A percentile compares a stretch with the other conserved stretches of the same genome.
phyloP scores from a whole-genome alignment of 2,329 filamentous ascomycete species.

The Fusarium protoensiforme region DNA sequence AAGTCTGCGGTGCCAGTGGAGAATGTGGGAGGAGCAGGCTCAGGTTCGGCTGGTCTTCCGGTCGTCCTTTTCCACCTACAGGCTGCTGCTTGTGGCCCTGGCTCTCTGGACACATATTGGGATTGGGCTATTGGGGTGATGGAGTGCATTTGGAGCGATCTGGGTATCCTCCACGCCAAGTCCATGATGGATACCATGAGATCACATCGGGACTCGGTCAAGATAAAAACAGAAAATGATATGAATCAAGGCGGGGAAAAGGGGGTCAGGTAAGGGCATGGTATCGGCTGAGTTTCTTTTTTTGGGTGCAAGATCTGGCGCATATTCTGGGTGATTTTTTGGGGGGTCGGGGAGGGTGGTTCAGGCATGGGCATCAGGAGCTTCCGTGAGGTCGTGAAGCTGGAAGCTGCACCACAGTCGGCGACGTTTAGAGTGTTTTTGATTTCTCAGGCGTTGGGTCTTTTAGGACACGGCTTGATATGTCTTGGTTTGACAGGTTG shows the following conservation, averaged over 20 bases:
- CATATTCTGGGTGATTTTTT: conserved; percentile 20
- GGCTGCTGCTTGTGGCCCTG: conserved; percentile 59
- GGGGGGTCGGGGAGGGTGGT: neutral
- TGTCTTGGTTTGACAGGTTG: neutral
- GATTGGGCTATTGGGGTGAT: conserved; percentile 58
- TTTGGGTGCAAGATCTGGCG: conserved; percentile 2
- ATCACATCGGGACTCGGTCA: conserved; percentile 32
- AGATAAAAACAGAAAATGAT: conserved; percentile 16
- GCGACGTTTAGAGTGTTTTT: neutral
- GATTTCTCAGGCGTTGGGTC: conserved; percentile 9
- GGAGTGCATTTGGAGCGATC: conserved; percentile 61
- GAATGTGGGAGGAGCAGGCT: conserved; percentile 52
- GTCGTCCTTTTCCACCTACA: conserved; percentile 61
- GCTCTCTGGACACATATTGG: conserved; percentile 55
- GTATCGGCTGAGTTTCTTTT: neutral
- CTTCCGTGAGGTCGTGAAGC: neutral
- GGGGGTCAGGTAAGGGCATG: neutral
- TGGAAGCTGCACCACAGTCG: neutral
- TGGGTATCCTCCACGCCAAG: conserved; percentile 63
- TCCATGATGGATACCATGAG: conserved; percentile 56
- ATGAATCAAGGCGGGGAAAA: conserved; percentile 3
- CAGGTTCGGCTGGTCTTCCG: conserved; percentile 60
- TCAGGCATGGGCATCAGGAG: conserved; percentile 5
- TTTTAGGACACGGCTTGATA: neutral
- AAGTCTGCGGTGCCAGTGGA: conserved; percentile 50